phyloP scores from a whole-genome alignment of 805 yeast species.

The Candida pini region DNA sequence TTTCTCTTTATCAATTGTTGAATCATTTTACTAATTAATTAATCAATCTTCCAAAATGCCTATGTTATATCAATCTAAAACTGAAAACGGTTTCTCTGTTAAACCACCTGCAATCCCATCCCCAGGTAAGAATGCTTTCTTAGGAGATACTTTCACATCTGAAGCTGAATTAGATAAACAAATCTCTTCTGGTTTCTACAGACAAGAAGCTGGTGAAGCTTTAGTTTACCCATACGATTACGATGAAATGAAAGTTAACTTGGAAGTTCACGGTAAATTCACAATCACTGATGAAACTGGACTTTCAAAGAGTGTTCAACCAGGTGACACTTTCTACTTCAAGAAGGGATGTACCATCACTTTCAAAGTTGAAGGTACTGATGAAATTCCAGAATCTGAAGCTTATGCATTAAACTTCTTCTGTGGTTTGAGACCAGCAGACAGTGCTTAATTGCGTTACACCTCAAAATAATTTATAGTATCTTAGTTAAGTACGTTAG shows the following conservation, averaged over 20 bases:
- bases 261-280: slow-evolving; percentile 65
- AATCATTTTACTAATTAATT: background rate
- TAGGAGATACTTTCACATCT: slow-evolving; percentile 60
- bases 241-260: slow-evolving; percentile 66
- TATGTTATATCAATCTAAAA: slow-evolving; percentile 46
- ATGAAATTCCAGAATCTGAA: slow-evolving; percentile 25
- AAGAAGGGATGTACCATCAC: slow-evolving; percentile 64
- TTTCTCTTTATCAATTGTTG: background rate
- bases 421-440: slow-evolving; percentile 52
- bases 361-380: slow-evolving; percentile 42
- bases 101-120: slow-evolving; percentile 57
- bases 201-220: slow-evolving; percentile 62
- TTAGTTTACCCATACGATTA: slow-evolving; percentile 61
- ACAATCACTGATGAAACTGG: slow-evolving; percentile 61
- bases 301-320: slow-evolving; percentile 45
- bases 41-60: slow-evolving; percentile 37
- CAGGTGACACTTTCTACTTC: slow-evolving; percentile 66
- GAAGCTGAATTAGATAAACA: slow-evolving; percentile 56
- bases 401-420: slow-evolving; percentile 64
- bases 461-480: too few species aligned
- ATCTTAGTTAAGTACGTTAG: too few species aligned
- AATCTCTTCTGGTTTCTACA: slow-evolving; percentile 64
- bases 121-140: slow-evolving; percentile 63
- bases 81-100: slow-evolving; percentile 43
- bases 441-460: slow-evolving; percentile 23